Percentiles rank a stretch among this genome's conserved stretches.
phyloP scores from a whole-genome alignment of 176 grass and related monocot species.

The Cenchrus americanus region DNA sequence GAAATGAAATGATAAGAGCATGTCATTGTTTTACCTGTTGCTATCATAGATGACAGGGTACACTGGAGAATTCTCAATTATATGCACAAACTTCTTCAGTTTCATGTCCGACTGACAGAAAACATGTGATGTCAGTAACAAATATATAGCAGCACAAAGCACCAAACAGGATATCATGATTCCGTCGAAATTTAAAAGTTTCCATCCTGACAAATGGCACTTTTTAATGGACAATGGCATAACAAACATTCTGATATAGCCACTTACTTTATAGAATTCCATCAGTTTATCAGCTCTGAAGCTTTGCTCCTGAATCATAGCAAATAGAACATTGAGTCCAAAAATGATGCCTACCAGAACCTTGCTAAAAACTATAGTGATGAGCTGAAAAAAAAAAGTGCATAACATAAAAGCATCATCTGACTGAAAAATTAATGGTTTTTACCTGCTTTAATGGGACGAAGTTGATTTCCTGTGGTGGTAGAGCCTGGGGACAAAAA shows the following conservation, averaged over 20 bases:
- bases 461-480: constrained; percentile 81
- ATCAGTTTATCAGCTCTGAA: constrained; percentile 84
- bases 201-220: background rate
- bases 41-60: constrained; percentile 97
- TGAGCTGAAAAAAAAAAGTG: constrained; percentile 2
- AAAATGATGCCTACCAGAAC: background rate
- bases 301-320: constrained; percentile 61
- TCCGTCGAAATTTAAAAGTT: background rate
- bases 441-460: constrained; percentile 89
- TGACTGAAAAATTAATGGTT: constrained; percentile 12
- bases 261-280: constrained; percentile 86
- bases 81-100: constrained; percentile 95
- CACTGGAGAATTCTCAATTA: constrained; percentile 92
- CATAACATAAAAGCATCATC: constrained; percentile 1
- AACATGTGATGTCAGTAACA: constrained; percentile 13
- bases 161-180: constrained; percentile 19
- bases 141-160: constrained; percentile 27
- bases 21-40: constrained; percentile 62
- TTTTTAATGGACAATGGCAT: background rate
- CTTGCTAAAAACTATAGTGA: constrained; percentile 2
- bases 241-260: background rate
- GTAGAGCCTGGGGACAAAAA: constrained; percentile 60
- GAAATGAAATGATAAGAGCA: constrained; percentile 26
- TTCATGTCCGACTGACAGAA: constrained; percentile 83
- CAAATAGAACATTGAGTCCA: constrained; percentile 29